Base-by-base conservation (phyloP, 345 rosid species). In the Camelina sativa region DNA sequence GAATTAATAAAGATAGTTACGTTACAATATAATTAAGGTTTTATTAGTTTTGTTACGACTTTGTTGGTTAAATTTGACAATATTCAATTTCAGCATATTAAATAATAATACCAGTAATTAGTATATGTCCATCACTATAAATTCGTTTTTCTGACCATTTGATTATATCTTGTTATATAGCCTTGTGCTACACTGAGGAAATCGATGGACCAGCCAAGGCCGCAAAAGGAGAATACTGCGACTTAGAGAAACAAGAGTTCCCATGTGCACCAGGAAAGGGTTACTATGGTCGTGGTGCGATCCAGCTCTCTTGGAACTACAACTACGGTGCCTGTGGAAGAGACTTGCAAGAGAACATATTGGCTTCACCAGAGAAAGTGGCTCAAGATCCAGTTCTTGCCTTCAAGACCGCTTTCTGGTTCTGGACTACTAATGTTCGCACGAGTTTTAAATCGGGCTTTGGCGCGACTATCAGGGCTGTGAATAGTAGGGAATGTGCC, bases 401-500 rank as follows among this genome's bases (percentile, higher is more conserved):
- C 1, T 91, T 91, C 80, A 82, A 80, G 83, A 84, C 93, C 0
- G 87, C 89, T 12, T 57, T 91, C 35, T 88, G 97, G 97, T 91
- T 67, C 58, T 91, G 93, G 97, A 85, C 79, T 78, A 78, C 74
- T 22, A 55, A 2, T 43, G 92, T 88, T 19, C 85, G 77, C 4
- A 35, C 82, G 0, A 84, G 81, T 1, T 55, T 86, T 0, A 17
- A 43, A 64, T 82, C 82, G 34, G 97, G 94, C 4, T 89, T 89
- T 57, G 96, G 96, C 0, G 85, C 90, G 15, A 87, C 90, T 5
- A 87, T 86, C 44, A 63, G 71, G 28, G 89, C 89, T 57, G 79
- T 87, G 19, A 89, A 89, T 60, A 76, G 89, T 0, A 46, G 72
- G 23, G 96, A 87, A 23, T 89, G 96, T 60, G 63, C 72, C 4